Evolutionary conservation across 495 filamentous ascomycete species (phyloP), one percentile per base, ranked within the genome.

Genomic region (Penicillium manginii): DNA sequence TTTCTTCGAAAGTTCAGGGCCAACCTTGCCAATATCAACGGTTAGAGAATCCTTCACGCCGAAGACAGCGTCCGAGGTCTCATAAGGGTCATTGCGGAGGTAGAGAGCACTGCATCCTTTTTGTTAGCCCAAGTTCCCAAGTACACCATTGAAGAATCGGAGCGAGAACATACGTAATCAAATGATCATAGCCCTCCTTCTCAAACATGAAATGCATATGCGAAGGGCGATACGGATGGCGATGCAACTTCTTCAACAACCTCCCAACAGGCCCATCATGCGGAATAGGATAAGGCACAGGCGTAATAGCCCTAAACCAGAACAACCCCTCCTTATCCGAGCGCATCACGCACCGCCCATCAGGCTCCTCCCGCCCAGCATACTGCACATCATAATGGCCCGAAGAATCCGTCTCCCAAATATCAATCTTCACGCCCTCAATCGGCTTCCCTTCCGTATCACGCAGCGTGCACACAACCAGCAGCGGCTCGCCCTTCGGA

Each of bases 201-300:
- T 88, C 84, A 74, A 97, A 96, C 90, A 96, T 94, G 67, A 96
- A 97, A 76, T 97, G 93, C 81, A 97, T 87, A 78, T 97, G 92
- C 46, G 87, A 86, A 23, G 93, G 93, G 39, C 93, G 76, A 76
- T 85, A 96, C 58, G 87, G 84, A 77, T 96, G 93, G 29, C 93
- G 78, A 23, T 83, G 80, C 70, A 97, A 66, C 73, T 73, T 75
- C 74, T 77, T 77, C 72, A 97, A 76, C 68, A 97, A 76, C 76
- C 84, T 84, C 0, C 93, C 93, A 8, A 96, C 91, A 0, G 93
- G 93, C 40, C 93, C 93, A 73, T 97, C 92, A 62, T 91, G 82
- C 22, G 92, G 91, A 65, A 97, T 94, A 0, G 91, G 89, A 71
- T 97, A 97, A 55, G 88, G 85, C 52, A 97, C 92, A 1, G 93